Percentiles rank a stretch among this genome's conserved stretches.
phyloP scores from a whole-genome alignment of 164 flowering plant genomes.

The Annona squamosa region DNA sequence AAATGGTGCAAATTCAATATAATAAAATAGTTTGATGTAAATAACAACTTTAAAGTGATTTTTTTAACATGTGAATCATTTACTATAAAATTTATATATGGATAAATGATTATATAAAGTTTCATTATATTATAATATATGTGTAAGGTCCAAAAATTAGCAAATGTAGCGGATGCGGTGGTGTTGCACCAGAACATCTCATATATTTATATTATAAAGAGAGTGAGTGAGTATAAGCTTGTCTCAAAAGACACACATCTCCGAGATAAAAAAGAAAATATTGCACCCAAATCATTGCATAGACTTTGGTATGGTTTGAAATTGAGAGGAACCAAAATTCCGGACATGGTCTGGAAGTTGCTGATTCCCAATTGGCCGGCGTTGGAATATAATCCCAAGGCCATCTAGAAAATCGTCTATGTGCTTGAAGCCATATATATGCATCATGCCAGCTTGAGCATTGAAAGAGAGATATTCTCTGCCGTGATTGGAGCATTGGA shows the following conservation, averaged over 20 bases:
- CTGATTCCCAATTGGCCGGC: not conserved
- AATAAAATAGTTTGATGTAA: too few relatives aligned
- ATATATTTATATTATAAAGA: too few relatives aligned
- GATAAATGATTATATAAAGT: too few relatives aligned
- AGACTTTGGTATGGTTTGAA: not conserved
- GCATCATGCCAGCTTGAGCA: not conserved
- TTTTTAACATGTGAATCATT: too few relatives aligned
- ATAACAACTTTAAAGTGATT: too few relatives aligned
- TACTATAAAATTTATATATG: too few relatives aligned
- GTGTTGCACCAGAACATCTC: too few relatives aligned
- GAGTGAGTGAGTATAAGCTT: not conserved
- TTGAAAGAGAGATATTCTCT: conserved; percentile 12
- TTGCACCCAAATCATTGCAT: not conserved
- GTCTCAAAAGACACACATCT: not conserved
- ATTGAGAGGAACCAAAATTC: conserved; percentile 8
- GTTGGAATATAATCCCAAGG: not conserved
- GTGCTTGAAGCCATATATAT: not conserved
- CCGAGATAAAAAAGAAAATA: not conserved
- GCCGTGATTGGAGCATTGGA: conserved; percentile 8
- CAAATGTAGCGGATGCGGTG: too few relatives aligned
- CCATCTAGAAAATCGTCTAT: conserved; percentile 6
- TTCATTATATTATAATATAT: too few relatives aligned
- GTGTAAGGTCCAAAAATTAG: too few relatives aligned
- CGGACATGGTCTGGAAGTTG: conserved; percentile 1
- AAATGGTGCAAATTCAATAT: too few relatives aligned